Base-by-base conservation (phyloP, 2,329 filamentous ascomycete species). In the Scorias spongiosa region DNA sequence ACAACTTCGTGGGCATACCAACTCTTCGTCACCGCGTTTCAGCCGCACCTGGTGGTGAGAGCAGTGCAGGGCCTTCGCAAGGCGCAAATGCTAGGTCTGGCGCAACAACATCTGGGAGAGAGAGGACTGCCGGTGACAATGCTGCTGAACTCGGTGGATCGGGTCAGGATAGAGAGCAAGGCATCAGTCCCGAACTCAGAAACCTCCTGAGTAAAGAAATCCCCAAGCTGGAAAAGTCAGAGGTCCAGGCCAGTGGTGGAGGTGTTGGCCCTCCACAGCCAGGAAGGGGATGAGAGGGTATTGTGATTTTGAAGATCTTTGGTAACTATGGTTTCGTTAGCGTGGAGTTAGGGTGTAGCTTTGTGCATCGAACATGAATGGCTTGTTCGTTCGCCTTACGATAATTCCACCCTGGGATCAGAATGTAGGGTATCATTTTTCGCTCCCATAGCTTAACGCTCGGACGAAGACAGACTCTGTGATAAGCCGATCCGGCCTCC, bases 1-100 rank as follows among this genome's bases (percentile, higher is more conserved):
- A 81, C 42, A 87, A 84, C 56, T 93, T 94, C 53, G 87, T 87
- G 0, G 66, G 69, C 5, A 60, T 67, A 2, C 67, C 69, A 2
- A 58, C 59, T 30, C 61, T 68, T 3, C 60, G 69, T 37, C 70
- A 74, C 50, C 65, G 74, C 32, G 67, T 69, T 43, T 63, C 68
- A 11, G 46, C 51, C 29, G 57, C 57, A 4, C 52, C 54, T 5
- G 28, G 34, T n/a, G 15, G 29, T 10, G 28, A 15, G 8, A 30
- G 26, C 32, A 28, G 28, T 18, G 30, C 17, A 38, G 37, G 32
- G 9, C 11, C 32, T 12, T 12, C 38, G 18, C 39, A 46, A 5
- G 48, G 44, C 14, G 41, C 51, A 26, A 12, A 42, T 14, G 46
- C 37, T 30, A 12, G 5, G 4, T 40, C 38, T 20, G 41, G 41